phyloP scores from a whole-genome alignment of 305 asterid genomes.

The Fraxinus sp. region DNA sequence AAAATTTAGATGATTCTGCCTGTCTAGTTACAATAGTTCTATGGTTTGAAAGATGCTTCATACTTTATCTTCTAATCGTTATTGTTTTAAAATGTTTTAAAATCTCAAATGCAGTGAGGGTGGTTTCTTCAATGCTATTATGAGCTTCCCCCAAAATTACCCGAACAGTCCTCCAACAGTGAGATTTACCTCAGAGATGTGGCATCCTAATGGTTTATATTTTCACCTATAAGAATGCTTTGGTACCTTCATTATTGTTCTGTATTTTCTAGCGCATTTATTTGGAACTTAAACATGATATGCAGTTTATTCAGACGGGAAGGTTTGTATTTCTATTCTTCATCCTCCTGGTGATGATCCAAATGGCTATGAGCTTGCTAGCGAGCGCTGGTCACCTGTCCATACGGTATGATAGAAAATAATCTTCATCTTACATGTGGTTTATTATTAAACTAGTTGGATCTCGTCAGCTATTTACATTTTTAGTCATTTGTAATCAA shows the following conservation, averaged over 20 bases:
- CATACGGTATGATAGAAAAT: slow-evolving; percentile 66
- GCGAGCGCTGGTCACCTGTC: slow-evolving; percentile 99
- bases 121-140: slow-evolving; percentile 81
- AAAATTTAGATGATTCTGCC: not conserved
- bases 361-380: slow-evolving; percentile 94
- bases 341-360: slow-evolving; percentile 99
- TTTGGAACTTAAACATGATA: not conserved
- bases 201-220: slow-evolving; percentile 96
- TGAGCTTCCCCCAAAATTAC: slow-evolving; percentile 86
- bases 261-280: not conserved
- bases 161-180: slow-evolving; percentile 97
- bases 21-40: not conserved
- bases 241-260: not conserved
- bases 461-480: not conserved
- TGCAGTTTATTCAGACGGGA: slow-evolving; percentile 86
- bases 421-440: not conserved
- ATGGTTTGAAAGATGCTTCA: not conserved
- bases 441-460: not conserved
- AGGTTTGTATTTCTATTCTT: slow-evolving; percentile 95
- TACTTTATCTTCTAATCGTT: slow-evolving; percentile 20
- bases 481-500: not conserved
- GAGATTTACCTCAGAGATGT: slow-evolving; percentile 85
- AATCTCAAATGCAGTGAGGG: slow-evolving; percentile 76
- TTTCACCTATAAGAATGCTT: slow-evolving; percentile 1
- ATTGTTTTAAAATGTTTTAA: not conserved